These are phyloP conservation scores for Suhomyces maxii DNA, from an alignment of 1,139 yeast genomes.

Conservation along the genomic window DNA sequence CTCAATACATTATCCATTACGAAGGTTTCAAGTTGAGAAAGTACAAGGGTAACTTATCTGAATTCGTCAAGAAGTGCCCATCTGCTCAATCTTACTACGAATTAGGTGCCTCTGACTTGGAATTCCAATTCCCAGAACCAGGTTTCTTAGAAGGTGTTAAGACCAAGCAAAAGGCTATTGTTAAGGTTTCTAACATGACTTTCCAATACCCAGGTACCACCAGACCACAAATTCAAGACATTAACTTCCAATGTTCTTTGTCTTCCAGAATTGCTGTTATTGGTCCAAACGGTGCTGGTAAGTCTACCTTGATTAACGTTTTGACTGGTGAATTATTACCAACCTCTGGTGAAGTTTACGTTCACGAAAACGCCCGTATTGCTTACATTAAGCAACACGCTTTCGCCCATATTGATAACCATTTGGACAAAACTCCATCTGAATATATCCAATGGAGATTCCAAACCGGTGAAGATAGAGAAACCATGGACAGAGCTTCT, in stretches of 20 bases:
- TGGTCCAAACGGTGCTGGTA: conserved; percentile 99
- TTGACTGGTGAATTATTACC: conserved; percentile 99
- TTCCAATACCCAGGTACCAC: conserved; percentile 99
- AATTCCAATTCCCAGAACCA: conserved; percentile 98
- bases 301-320: conserved; percentile 96
- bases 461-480: conserved; percentile 99
- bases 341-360: conserved; percentile 97
- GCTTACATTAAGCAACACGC: conserved; percentile 99
- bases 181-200: conserved; percentile 92
- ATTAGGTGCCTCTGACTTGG: conserved; percentile 95
- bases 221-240: conserved; percentile 88
- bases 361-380: conserved; percentile 98
- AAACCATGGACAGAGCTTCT: conserved; percentile 99
- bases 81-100: conserved; percentile 98
- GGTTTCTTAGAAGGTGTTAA: conserved; percentile 99
- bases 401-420: conserved; percentile 98
- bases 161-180: conserved; percentile 99
- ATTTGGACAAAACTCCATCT: conserved; percentile 98
- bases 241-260: conserved; percentile 97
- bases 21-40: conserved; percentile 99
- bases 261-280: conserved; percentile 99
- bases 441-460: conserved; percentile 99
- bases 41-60: conserved; percentile 99
- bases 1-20: conserved; percentile 98
- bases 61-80: conserved; percentile 98